Conservation (phyloP, 225 moss, liverwort and hornwort genomes). For the Polytrichum formosum region DNA sequence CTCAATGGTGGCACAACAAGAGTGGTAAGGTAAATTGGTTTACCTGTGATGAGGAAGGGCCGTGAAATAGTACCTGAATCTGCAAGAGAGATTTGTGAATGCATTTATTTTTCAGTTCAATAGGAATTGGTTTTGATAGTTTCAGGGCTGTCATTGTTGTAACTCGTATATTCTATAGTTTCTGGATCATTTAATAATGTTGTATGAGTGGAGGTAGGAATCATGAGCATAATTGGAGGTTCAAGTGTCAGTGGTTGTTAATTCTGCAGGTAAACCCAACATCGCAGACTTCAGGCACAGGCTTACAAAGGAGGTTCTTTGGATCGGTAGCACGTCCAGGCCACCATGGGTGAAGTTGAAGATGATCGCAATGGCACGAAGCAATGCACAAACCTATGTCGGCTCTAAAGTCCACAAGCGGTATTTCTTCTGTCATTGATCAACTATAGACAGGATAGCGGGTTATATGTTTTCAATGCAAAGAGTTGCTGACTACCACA, state of each 20-base stretch:
- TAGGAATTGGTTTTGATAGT: no score
- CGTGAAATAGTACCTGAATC: no score
- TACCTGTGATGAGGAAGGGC: no score
- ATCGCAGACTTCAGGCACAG: neutral
- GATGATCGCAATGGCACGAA: neutral
- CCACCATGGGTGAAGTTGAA: slow-evolving; percentile 2
- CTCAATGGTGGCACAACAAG: neutral
- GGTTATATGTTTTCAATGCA: neutral
- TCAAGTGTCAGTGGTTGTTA: neutral
- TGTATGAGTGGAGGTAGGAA: no score
- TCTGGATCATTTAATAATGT: no score
- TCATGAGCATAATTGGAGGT: neutral
- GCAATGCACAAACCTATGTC: neutral
- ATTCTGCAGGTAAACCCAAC: slow-evolving; percentile 2
- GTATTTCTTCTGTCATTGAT: neutral
- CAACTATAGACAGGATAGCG: neutral
- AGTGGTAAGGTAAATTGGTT: neutral
- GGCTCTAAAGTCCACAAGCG: neutral
- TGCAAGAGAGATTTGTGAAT: no score
- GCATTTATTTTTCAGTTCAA: no score
- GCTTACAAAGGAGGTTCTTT: neutral
- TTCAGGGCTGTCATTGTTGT: no score
- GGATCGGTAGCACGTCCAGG: neutral
- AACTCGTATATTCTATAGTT: no score
- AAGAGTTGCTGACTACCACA: neutral